Evolutionary conservation across 169 alveolate species (phyloP).

Genomic region (Eimeria acervulina): DNA sequence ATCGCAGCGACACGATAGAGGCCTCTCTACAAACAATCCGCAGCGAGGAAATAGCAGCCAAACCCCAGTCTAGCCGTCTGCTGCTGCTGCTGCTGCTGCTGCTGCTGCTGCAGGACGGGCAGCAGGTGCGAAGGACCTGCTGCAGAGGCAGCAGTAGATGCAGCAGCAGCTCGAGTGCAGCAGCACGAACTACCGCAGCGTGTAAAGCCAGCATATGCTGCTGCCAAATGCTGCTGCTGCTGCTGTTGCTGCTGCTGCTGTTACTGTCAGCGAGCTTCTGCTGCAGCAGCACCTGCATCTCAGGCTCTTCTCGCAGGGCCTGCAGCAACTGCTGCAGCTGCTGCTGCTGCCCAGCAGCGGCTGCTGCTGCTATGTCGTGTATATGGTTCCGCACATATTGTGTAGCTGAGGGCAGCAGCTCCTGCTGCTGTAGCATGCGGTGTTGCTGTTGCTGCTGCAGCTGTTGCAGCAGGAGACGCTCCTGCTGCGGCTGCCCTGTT

Average conservation of each 20-base stretch:
- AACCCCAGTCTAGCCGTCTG: background rate
- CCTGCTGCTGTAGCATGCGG: background rate
- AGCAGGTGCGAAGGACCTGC: background rate
- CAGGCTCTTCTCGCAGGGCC: background rate
- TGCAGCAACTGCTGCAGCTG: no score
- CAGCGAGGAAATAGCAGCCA: background rate
- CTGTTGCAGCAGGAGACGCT: background rate
- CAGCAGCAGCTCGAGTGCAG: constrained; percentile 24
- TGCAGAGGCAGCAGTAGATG: background rate
- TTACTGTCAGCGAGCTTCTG: background rate
- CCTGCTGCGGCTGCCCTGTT: background rate
- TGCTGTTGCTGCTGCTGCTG: constrained; percentile 17
- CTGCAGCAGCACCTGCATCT: constrained; percentile 10
- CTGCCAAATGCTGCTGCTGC: background rate
- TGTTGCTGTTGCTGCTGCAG: background rate
- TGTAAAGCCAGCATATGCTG: background rate
- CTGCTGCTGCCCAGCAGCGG: no score
- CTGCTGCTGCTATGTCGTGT: background rate
- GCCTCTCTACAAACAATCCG: background rate
- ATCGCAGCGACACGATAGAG: background rate
- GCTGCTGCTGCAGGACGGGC: constrained; percentile 17
- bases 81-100: constrained; percentile 3
- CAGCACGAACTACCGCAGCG: constrained; percentile 1
- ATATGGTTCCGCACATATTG: background rate
- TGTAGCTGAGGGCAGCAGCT: constrained; percentile 11